Evolutionary conservation across 2,329 filamentous ascomycete genomes (phyloP).

Genomic region (Salinomyces thailandicus): DNA sequence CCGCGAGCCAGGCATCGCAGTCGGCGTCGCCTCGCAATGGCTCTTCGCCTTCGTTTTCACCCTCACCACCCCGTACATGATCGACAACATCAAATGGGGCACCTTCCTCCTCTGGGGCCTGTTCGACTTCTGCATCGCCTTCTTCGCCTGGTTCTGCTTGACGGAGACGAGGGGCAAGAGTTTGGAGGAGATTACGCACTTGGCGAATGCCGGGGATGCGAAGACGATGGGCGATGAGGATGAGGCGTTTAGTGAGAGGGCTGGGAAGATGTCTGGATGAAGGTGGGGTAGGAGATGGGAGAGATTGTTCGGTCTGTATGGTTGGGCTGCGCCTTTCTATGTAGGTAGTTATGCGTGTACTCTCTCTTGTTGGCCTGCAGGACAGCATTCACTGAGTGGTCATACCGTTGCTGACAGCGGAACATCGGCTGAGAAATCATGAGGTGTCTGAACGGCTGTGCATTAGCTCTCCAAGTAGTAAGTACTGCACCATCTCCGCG

Average conservation of each 20-base stretch:
- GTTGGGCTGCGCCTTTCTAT: too few species aligned
- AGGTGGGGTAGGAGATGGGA: background rate
- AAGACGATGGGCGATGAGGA: conserved; percentile 1
- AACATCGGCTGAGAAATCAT: too few species aligned
- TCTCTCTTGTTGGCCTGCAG: too few species aligned
- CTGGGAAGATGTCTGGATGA: background rate
- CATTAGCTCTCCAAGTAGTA: too few species aligned
- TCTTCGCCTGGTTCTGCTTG: conserved; percentile 28
- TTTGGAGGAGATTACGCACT: conserved; percentile 22
- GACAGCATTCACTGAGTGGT: too few species aligned
- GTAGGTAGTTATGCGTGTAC: too few species aligned
- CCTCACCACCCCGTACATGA: conserved; percentile 39
- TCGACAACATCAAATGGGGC: conserved; percentile 38
- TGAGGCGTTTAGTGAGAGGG: background rate
- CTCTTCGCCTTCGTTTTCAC: conserved; percentile 40
- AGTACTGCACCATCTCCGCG: too few species aligned
- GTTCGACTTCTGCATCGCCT: conserved; percentile 33
- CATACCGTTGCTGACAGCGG: too few species aligned
- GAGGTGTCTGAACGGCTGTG: too few species aligned
- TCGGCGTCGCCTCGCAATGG: conserved; percentile 42
- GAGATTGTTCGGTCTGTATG: background rate
- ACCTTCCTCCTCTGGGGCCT: conserved; percentile 40
- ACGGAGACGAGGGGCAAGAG: conserved; percentile 27
- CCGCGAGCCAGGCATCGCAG: conserved; percentile 39
- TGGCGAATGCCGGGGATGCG: background rate